phyloP scores from a whole-genome alignment of 805 yeast genomes.

The Nakazawaea populi region DNA sequence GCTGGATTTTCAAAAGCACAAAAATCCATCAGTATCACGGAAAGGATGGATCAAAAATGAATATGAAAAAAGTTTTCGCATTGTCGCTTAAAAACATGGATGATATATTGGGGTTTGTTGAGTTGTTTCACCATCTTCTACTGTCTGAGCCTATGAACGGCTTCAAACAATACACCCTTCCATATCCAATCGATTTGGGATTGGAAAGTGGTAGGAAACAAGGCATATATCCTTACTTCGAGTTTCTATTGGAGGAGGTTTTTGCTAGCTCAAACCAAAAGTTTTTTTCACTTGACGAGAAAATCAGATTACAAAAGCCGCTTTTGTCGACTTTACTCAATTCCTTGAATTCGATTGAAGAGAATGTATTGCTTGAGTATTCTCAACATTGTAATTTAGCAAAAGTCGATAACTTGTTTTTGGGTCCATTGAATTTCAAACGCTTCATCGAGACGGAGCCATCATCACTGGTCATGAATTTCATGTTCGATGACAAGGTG shows the following conservation, averaged over 20 bases:
- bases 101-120: conserved; percentile 57
- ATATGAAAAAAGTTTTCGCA: conserved; percentile 36
- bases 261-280: conserved; percentile 47
- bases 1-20: conserved; percentile 49
- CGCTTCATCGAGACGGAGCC: conserved; percentile 62
- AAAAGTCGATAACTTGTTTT: conserved; percentile 44
- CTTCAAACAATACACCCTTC: conserved; percentile 34
- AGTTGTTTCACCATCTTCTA: conserved; percentile 37
- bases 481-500: conserved; percentile 53
- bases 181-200: conserved; percentile 65
- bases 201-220: conserved; percentile 44
- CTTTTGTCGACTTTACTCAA: conserved; percentile 47
- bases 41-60: conserved; percentile 13
- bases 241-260: conserved; percentile 62
- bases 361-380: conserved; percentile 5
- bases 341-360: conserved; percentile 45
- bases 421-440: conserved; percentile 30
- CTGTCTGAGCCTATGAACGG: conserved; percentile 23
- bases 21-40: conserved; percentile 17
- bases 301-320: conserved; percentile 42
- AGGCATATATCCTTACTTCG: conserved; percentile 79
- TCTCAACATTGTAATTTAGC: conserved; percentile 33
- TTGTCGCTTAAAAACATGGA: conserved; percentile 43
- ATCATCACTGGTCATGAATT: conserved; percentile 57
- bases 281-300: conserved; percentile 28